Evolutionary conservation across 2,329 filamentous ascomycete species (phyloP), one percentile per base, ranked within the genome.

Genomic region (Colletotrichum tabaci): DNA sequence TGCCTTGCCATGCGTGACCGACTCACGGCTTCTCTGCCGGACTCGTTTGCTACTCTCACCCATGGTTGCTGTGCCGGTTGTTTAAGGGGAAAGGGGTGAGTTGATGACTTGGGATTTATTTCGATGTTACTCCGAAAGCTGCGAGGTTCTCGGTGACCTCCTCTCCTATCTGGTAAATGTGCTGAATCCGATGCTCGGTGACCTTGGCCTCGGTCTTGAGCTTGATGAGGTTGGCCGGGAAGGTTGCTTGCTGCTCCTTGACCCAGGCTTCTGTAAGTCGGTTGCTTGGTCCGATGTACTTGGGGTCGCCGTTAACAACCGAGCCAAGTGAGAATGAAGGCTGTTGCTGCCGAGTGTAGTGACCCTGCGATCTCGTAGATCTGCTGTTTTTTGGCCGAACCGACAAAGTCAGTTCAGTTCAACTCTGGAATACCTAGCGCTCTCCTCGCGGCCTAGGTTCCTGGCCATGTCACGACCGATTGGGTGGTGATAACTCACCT

Each of bases 291-390:
- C 52, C 53, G 15, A 72, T 58, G 58, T 53, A 57, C 52, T 72
- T 72, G 23, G 69, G 66, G 60, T 72, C 69, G 49, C 53, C 47
- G 60, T 53, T 61, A 12, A 72, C 60, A 53, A 72, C 69, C n/a
- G 69, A 57, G 58, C 67, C 60, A 15, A 72, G 69, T 26, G 69
- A 72, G 30, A 69, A 72, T 18, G 66, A 50, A 46, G 65, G 65
- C 60, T 63, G 69, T 60, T 68, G 65, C 30, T 69, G 69, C 65
- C 69, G 69, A 63, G 65, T 72, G 58, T 69, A 72, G 53, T 50
- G 46, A 72, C 69, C 53, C 56, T 67, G 66, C 69, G 69, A 72
- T 72, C 69, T 72, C 53, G 69, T 72, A 69, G 69, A 72, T 69
- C 69, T 72, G 26, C 38, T 26, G 26, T 40, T 38, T 40, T 38